Percentiles rank a stretch among this genome's conserved stretches.
phyloP scores from a whole-genome alignment of 2,329 filamentous ascomycete species.

The Cadophora sp. region DNA sequence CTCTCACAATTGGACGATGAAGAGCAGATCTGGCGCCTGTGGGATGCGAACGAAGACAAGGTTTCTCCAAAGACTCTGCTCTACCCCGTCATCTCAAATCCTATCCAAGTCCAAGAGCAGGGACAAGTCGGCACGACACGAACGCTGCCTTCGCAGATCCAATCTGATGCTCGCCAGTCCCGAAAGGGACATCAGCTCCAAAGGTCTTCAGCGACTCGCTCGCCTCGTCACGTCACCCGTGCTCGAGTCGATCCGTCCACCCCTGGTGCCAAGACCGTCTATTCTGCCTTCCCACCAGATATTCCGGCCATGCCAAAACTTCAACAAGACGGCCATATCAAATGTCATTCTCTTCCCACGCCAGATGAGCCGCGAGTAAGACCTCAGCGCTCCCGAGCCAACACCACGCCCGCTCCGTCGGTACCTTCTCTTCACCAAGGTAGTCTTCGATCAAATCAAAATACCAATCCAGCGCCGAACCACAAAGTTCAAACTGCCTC shows the following conservation, averaged over 20 bases:
- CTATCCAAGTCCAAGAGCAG: conserved; percentile 2
- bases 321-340: background rate
- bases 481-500: background rate
- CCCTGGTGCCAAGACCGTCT: background rate
- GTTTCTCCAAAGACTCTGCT: background rate
- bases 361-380: background rate
- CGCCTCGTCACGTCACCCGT: background rate
- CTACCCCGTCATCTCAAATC: background rate
- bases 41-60: background rate
- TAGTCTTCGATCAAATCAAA: conserved; percentile 10
- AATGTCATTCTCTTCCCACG: conserved; percentile 12
- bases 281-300: background rate
- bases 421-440: background rate
- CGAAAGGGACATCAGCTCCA: background rate
- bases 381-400: conserved; percentile 7
- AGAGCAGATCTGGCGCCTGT: conserved; percentile 5
- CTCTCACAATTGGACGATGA: conserved; percentile 3
- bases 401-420: conserved; percentile 10
- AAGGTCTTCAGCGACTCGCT: background rate
- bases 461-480: background rate
- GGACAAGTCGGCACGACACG: background rate
- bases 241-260: background rate
- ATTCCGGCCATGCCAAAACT: background rate
- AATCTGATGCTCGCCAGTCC: background rate
- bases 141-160: conserved; percentile 1